Evolutionary conservation across 805 yeast species (phyloP), one percentile per base, ranked within the genome.

Genomic region (Saccharomycopsis babjevae): DNA sequence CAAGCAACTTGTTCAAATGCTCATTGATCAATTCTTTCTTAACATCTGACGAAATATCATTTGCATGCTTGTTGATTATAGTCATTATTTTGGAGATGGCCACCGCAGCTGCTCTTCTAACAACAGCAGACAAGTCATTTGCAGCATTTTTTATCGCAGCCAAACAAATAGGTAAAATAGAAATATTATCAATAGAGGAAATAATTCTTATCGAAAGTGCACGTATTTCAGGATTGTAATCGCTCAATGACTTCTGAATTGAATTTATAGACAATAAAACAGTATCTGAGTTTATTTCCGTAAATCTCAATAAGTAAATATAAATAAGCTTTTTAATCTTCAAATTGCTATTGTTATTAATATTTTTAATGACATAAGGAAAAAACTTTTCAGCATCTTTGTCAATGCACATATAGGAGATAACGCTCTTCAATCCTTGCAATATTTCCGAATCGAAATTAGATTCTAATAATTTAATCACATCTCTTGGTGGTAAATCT

Each of bases 221-320:
- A 64, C 98, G 76, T 18, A 79, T 76, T 11, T 82, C 78, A 1
- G 96, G 86, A 63, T 79, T 80, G 65, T 83, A 83, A 67, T 90
- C 97, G 10, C 79, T 76, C 34, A 93, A 73, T 1, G 89, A 79
- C 72, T 88, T 90, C 71, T 94, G 99, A 57, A 94, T 88, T 0
- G 97, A 88, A 71, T 94, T 94, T 65, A 94, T 88, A 0, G 97
- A 84, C 55, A 94, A 76, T 22, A 94, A 78, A 1, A 98, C 94
- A n/a, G 89, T 80, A 70, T 92, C 96, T 10, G 94, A 97, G 64
- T 89, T 96, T 28, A 96, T 94, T 70, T 83, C 88, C 78, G 52
- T 85, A 74, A 52, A 62, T 20, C 64, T 18, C 28, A 57, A 38
- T 5, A 62, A 36, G 36, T 57, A 94, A 73, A 66, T 89, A 89